Conservation (phyloP, 495 filamentous ascomycete species). For the Penicillium simplicissimum region DNA sequence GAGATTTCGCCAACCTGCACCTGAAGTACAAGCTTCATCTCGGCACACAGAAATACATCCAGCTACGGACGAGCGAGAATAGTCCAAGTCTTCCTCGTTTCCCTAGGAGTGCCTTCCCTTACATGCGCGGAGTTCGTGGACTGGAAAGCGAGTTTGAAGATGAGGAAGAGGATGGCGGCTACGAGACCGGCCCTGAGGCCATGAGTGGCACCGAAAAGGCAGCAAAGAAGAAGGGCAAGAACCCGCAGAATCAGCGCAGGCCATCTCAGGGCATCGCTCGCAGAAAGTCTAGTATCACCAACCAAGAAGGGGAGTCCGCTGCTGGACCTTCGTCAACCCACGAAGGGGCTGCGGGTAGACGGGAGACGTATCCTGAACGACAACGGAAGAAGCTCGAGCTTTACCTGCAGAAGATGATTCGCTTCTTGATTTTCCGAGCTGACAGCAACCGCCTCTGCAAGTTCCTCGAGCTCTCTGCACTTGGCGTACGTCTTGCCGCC, state of each 20-base stretch:
- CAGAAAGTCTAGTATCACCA: slow-evolving; percentile 58
- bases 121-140: slow-evolving; percentile 78
- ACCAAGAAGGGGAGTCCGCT: slow-evolving; percentile 44
- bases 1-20: slow-evolving; percentile 92
- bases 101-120: slow-evolving; percentile 88
- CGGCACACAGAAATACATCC: slow-evolving; percentile 75
- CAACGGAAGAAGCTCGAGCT: slow-evolving; percentile 85
- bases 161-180: slow-evolving; percentile 70
- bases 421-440: slow-evolving; percentile 90
- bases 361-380: slow-evolving; percentile 61
- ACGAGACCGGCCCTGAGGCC: slow-evolving; percentile 56
- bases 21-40: slow-evolving; percentile 85
- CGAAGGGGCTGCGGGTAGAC: slow-evolving; percentile 45
- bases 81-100: slow-evolving; percentile 74
- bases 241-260: slow-evolving; percentile 32
- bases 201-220: slow-evolving; percentile 59
- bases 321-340: slow-evolving; percentile 45
- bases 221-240: slow-evolving; percentile 58
- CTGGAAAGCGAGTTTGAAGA: slow-evolving; percentile 77
- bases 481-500: slow-evolving; percentile 92
- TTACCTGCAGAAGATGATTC: slow-evolving; percentile 93
- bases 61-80: slow-evolving; percentile 56
- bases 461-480: slow-evolving; percentile 90
- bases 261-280: slow-evolving; percentile 57
- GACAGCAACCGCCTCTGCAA: slow-evolving; percentile 96